Evolutionary conservation across 164 flowering plant genomes (phyloP).

Genomic region (Nymphaea thermarum): DNA sequence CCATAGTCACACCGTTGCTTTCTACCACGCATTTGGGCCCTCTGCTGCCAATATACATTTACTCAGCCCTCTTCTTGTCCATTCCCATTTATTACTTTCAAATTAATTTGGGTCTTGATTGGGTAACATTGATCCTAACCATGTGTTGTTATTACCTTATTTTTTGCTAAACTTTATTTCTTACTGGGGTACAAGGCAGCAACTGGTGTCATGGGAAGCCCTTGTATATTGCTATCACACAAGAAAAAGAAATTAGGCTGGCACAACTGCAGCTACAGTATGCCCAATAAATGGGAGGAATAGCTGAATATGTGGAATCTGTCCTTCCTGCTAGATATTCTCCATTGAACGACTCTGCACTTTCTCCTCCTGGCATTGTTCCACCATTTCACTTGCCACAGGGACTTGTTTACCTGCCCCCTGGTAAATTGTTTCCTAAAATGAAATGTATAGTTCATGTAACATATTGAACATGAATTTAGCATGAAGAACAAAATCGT

Average conservation of each 20-base stretch:
- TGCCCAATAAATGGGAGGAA: constrained; percentile 40
- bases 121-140: too few relatives aligned
- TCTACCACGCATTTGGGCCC: too few relatives aligned
- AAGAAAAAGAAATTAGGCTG: constrained; percentile 72
- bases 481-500: too few relatives aligned
- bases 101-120: too few relatives aligned
- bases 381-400: constrained; percentile 43
- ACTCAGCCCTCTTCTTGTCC: too few relatives aligned
- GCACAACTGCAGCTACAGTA: constrained; percentile 52
- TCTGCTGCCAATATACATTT: too few relatives aligned
- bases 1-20: too few relatives aligned
- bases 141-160: not conserved
- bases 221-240: constrained; percentile 74
- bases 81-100: too few relatives aligned
- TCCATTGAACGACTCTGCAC: constrained; percentile 42
- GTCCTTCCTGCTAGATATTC: constrained; percentile 55
- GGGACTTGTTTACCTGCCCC: constrained; percentile 47
- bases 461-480: too few relatives aligned
- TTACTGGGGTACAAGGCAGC: constrained; percentile 22
- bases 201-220: constrained; percentile 60
- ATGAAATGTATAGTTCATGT: too few relatives aligned
- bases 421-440: too few relatives aligned
- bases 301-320: constrained; percentile 42
- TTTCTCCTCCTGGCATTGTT: constrained; percentile 21
- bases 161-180: not conserved